Percentiles rank a stretch among this genome's conserved stretches.
These are phyloP conservation scores for Quercus bicolor DNA, from an alignment of 306 rosid species.

Conservation along the genomic window DNA sequence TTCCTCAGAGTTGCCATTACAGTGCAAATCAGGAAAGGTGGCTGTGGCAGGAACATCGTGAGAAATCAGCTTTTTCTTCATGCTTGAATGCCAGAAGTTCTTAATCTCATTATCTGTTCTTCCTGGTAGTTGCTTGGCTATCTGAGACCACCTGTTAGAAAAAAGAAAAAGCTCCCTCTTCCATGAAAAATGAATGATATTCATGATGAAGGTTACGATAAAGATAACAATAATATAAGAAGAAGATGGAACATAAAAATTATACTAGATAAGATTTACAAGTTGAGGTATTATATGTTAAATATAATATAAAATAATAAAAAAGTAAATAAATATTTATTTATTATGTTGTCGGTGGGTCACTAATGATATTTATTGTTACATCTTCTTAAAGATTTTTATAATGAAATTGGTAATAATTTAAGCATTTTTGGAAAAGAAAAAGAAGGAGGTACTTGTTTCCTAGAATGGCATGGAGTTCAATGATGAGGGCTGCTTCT, in stretches of 20 bases:
- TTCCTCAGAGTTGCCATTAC: conserved; percentile 35
- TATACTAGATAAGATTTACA: too few species aligned
- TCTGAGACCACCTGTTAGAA: conserved; percentile 84
- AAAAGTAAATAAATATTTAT: too few species aligned
- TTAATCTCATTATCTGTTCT: conserved; percentile 98
- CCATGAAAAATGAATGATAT: conserved; percentile 9
- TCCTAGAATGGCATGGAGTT: conserved; percentile 88
- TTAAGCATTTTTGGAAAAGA: too few species aligned
- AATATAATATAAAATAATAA: too few species aligned
- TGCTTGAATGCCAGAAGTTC: conserved; percentile 98
- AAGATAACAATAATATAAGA: background rate
- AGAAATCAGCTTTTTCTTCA: conserved; percentile 79
- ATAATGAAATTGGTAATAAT: too few species aligned
- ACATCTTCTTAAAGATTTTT: too few species aligned
- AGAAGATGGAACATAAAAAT: background rate
- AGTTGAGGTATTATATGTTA: too few species aligned
- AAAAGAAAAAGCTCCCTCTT: background rate
- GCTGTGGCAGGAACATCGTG: conserved; percentile 48
- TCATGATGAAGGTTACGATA: background rate
- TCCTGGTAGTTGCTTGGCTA: conserved; percentile 96
- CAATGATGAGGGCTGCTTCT: conserved; percentile 89
- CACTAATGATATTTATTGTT: too few species aligned
- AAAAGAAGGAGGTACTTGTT: conserved; percentile 49
- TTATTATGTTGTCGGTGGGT: too few species aligned
- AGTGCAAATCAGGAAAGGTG: conserved; percentile 50